Evolutionary conservation across 78 protist genomes (phyloP).

Genomic region (Cavenderia fasciculata): DNA sequence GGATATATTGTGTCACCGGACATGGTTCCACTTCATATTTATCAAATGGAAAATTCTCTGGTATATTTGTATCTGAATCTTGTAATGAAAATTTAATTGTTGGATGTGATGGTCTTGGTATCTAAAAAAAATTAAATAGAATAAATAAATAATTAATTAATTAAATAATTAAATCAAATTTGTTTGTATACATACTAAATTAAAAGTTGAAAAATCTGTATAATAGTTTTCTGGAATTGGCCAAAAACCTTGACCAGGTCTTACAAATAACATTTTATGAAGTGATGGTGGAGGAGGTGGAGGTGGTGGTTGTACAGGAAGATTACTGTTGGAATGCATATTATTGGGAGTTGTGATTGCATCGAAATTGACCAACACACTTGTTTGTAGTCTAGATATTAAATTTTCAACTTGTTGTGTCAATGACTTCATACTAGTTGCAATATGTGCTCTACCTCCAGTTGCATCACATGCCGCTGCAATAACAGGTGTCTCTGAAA

Average conservation of each 20-base stretch:
- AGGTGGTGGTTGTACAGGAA: not conserved
- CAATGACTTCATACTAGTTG: slow-evolving; percentile 43
- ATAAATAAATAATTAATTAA: too few relatives aligned
- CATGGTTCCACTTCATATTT: slow-evolving; percentile 79
- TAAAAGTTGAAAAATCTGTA: slow-evolving; percentile 11
- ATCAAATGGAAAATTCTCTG: slow-evolving; percentile 75
- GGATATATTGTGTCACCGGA: slow-evolving; percentile 24
- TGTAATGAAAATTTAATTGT: slow-evolving; percentile 13
- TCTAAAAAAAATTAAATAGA: not conserved
- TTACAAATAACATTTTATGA: slow-evolving; percentile 56
- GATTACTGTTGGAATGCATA: not conserved
- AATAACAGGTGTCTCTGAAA: not conserved
- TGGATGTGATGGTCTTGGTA: slow-evolving; percentile 65
- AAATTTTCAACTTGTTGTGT: slow-evolving; percentile 20
- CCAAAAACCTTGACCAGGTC: slow-evolving; percentile 16
- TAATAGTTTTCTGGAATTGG: slow-evolving; percentile 69
- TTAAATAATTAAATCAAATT: not conserved
- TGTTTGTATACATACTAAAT: not conserved
- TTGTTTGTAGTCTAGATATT: slow-evolving; percentile 9
- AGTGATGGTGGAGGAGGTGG: slow-evolving; percentile 6
- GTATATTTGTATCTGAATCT: slow-evolving; percentile 54
- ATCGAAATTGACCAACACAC: slow-evolving; percentile 38
- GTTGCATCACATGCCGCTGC: slow-evolving; percentile 47
- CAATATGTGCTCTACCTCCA: slow-evolving; percentile 67
- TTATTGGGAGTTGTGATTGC: not conserved